These are phyloP conservation scores for Darksidea phi DNA, from an alignment of 495 filamentous ascomycete species.

Conservation along the genomic window DNA sequence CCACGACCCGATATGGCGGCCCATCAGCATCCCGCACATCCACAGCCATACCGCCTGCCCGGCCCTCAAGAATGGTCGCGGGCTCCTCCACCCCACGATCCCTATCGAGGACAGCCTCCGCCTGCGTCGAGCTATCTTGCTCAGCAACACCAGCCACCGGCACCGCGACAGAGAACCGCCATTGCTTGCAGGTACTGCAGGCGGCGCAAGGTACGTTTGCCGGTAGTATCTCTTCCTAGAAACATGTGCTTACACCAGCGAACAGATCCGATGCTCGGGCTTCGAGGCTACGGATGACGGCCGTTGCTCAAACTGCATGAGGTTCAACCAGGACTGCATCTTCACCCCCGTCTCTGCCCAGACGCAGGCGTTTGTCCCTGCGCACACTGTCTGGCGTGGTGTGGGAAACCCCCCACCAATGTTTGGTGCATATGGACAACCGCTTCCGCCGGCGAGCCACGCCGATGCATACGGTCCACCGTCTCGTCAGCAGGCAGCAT, in stretches of 20 bases:
- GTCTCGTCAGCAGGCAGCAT: slow-evolving; percentile 32
- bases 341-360: slow-evolving; percentile 83
- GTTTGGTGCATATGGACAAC: slow-evolving; percentile 77
- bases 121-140: slow-evolving; percentile 24
- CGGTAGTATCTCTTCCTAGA: not conserved
- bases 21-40: slow-evolving; percentile 26
- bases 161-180: slow-evolving; percentile 75
- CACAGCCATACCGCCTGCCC: slow-evolving; percentile 33
- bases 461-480: slow-evolving; percentile 37
- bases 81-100: slow-evolving; percentile 29
- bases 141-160: slow-evolving; percentile 50
- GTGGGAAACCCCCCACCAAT: slow-evolving; percentile 49
- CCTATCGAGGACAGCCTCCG: slow-evolving; percentile 30
- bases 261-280: slow-evolving; percentile 79
- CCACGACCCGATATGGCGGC: slow-evolving; percentile 35
- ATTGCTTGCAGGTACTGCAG: slow-evolving; percentile 85
- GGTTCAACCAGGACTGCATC: slow-evolving; percentile 82
- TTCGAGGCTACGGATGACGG: slow-evolving; percentile 77
- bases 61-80: slow-evolving; percentile 36
- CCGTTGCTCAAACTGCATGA: slow-evolving; percentile 73
- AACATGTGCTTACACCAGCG: not conserved
- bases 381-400: slow-evolving; percentile 55
- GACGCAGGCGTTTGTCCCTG: slow-evolving; percentile 79
- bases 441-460: slow-evolving; percentile 57
- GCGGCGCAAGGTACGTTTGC: slow-evolving; percentile 74